These are phyloP conservation scores for Rhynchosporium secalis DNA, from an alignment of 2,329 filamentous ascomycete genomes.

Conservation along the genomic window DNA sequence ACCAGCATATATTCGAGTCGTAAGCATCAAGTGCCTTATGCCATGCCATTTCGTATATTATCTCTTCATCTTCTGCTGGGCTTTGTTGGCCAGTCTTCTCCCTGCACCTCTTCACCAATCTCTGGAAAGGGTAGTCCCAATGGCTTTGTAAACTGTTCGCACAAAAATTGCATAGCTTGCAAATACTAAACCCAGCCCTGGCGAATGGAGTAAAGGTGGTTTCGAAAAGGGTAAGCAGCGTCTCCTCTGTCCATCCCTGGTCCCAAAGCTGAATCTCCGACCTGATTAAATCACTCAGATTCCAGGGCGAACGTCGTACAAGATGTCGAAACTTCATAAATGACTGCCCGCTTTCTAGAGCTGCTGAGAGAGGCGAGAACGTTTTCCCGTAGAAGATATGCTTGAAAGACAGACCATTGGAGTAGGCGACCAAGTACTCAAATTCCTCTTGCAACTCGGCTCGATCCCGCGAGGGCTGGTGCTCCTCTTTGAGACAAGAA, in stretches of 20 bases:
- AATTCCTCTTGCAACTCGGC: background rate
- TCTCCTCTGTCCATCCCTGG: background rate
- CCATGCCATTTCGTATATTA: background rate
- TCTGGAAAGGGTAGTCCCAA: background rate
- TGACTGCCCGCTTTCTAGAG: background rate
- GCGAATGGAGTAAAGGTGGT: background rate
- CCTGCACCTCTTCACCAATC: background rate
- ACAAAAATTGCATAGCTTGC: background rate
- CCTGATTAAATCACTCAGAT: background rate
- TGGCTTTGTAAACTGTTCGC: background rate
- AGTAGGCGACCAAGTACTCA: background rate
- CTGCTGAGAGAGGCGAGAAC: background rate
- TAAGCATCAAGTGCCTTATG: background rate
- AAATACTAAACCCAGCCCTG: background rate
- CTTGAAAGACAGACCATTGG: background rate
- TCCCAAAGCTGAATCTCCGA: background rate
- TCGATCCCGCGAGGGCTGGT: background rate
- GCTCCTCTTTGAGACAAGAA: background rate
- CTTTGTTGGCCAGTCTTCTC: background rate
- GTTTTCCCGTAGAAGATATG: background rate
- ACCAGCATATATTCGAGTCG: background rate
- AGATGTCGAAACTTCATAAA: background rate
- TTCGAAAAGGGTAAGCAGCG: background rate
- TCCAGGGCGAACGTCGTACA: background rate
- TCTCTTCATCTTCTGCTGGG: background rate